Percentiles rank a stretch among this genome's conserved stretches.
Conservation (phyloP, 2,329 filamentous ascomycete genomes). For the Mollisia scopiformis region DNA sequence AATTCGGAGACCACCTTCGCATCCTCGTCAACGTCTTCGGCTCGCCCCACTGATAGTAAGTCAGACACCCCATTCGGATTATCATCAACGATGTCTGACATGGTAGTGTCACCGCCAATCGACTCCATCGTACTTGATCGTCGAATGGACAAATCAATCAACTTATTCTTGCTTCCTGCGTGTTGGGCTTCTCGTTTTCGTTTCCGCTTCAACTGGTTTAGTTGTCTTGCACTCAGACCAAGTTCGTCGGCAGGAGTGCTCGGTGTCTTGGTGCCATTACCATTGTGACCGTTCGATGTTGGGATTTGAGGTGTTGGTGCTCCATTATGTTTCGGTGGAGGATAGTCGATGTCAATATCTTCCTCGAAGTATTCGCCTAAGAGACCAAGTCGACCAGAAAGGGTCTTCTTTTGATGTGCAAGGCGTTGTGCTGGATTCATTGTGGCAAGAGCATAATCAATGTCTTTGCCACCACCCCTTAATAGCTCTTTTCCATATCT, state of each 20-base stretch:
- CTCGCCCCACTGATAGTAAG: constrained; percentile 88
- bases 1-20: constrained; percentile 93
- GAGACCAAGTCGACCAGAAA: constrained; percentile 80
- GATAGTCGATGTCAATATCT: constrained; percentile 70
- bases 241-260: constrained; percentile 58
- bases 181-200: constrained; percentile 88
- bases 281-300: constrained; percentile 45
- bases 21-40: constrained; percentile 80
- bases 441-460: constrained; percentile 82
- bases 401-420: constrained; percentile 85
- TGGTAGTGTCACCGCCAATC: constrained; percentile 39
- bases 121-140: constrained; percentile 35
- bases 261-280: constrained; percentile 36
- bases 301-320: constrained; percentile 20
- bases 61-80: constrained; percentile 67
- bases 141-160: constrained; percentile 82
- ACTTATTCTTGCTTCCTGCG: constrained; percentile 85
- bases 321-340: constrained; percentile 28
- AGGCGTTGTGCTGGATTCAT: constrained; percentile 82
- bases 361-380: constrained; percentile 85
- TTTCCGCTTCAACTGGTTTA: constrained; percentile 94
- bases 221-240: constrained; percentile 85
- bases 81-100: constrained; percentile 63
- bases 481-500: constrained; percentile 83
- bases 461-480: constrained; percentile 77